Conservation (phyloP, 2,329 filamentous ascomycete species). For the Diaporthe batatas region DNA sequence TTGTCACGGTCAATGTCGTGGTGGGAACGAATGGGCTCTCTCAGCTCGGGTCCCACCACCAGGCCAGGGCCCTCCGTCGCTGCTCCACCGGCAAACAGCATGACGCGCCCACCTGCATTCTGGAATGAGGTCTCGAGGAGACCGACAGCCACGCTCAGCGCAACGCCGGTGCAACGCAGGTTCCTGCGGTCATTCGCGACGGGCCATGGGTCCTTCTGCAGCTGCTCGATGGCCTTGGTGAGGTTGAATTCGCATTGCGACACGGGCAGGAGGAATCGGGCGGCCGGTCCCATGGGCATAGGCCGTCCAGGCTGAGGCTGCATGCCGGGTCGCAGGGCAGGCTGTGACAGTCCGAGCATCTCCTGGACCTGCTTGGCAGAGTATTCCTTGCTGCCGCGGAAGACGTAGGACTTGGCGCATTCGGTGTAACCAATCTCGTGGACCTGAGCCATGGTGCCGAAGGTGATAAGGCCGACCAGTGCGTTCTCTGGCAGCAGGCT, state of each 20-base stretch:
- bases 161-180: slow-evolving; percentile 93
- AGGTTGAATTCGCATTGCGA: slow-evolving; percentile 97
- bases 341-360: slow-evolving; percentile 88
- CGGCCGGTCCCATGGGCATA: slow-evolving; percentile 82
- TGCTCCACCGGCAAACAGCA: slow-evolving; percentile 96
- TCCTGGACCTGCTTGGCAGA: slow-evolving; percentile 99
- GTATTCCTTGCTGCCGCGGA: slow-evolving; percentile 98
- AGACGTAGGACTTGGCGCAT: slow-evolving; percentile 98
- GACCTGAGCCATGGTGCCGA: slow-evolving; percentile 96
- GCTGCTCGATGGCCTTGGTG: slow-evolving; percentile 92
- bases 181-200: slow-evolving; percentile 93
- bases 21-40: slow-evolving; percentile 96
- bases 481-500: slow-evolving; percentile 85
- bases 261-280: slow-evolving; percentile 92
- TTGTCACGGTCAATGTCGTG: slow-evolving; percentile 99
- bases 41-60: slow-evolving; percentile 94
- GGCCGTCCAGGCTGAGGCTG: slow-evolving; percentile 80
- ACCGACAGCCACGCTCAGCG: slow-evolving; percentile 94
- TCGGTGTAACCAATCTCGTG: slow-evolving; percentile 98
- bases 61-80: slow-evolving; percentile 97
- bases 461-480: slow-evolving; percentile 86
- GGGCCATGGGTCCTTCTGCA: slow-evolving; percentile 98
- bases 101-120: slow-evolving; percentile 93
- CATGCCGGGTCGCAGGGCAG: slow-evolving; percentile 80
- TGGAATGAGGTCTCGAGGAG: slow-evolving; percentile 95